Evolutionary conservation across 2,329 filamentous ascomycete species (phyloP).

Genomic region (Talaromyces sp.): DNA sequence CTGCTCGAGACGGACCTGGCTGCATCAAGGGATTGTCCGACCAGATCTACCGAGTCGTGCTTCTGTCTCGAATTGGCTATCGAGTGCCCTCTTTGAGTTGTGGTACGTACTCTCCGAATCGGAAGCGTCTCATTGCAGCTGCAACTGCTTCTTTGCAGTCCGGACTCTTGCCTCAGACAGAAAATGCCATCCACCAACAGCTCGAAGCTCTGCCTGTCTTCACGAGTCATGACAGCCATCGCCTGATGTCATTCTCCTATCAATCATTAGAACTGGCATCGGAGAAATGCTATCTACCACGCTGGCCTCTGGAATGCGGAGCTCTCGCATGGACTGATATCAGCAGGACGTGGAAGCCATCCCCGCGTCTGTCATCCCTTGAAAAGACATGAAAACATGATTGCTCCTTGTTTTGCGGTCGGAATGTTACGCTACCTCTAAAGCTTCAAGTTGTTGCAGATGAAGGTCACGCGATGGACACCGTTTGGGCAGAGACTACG

Average conservation of each 20-base stretch:
- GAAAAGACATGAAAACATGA: background rate
- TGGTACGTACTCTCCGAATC: background rate
- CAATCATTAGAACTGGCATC: background rate
- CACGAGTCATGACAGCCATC: background rate
- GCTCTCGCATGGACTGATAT: constrained; percentile 1
- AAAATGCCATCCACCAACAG: background rate
- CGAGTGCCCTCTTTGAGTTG: background rate
- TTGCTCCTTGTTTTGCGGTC: background rate
- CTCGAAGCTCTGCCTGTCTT: background rate
- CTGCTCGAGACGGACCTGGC: background rate
- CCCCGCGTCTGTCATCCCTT: background rate
- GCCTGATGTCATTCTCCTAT: background rate
- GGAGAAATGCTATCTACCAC: background rate
- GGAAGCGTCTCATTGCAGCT: background rate
- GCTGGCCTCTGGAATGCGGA: constrained; percentile 2
- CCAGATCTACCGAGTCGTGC: background rate
- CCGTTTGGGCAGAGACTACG: no score
- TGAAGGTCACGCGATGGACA: background rate
- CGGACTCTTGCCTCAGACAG: background rate
- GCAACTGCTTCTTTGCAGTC: no score
- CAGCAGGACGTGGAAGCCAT: background rate
- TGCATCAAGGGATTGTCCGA: background rate
- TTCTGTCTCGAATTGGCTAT: background rate
- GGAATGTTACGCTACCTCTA: background rate
- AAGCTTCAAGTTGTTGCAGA: background rate